Conservation (phyloP, 106 monocot genomes). For the Posidonia australis region DNA sequence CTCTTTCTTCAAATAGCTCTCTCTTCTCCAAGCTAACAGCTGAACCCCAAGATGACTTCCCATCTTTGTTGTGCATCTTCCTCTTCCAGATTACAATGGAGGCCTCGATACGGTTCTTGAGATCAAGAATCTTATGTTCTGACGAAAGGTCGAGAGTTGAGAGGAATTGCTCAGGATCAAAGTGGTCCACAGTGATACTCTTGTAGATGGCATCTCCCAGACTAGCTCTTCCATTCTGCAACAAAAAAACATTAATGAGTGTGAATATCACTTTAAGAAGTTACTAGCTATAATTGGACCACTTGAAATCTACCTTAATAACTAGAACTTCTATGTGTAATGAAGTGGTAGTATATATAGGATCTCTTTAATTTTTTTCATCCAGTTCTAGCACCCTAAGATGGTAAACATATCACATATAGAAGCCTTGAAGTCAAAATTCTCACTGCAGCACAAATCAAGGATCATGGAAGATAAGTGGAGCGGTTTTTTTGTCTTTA, state of each 20-base stretch:
- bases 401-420: no score
- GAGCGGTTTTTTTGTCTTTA: no score
- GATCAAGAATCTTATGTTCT: conserved; percentile 25
- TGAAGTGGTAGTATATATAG: no score
- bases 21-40: conserved; percentile 77
- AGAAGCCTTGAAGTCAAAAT: neutral
- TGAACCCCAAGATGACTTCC: conserved; percentile 79
- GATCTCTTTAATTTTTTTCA: no score
- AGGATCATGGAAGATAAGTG: no score
- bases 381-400: no score
- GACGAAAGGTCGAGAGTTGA: conserved; percentile 50
- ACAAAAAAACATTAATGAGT: neutral
- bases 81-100: conserved; percentile 20
- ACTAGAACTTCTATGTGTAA: no score
- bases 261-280: no score
- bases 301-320: no score
- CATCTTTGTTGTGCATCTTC: conserved; percentile 50
- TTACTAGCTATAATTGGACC: no score
- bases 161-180: conserved; percentile 11
- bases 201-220: conserved; percentile 15
- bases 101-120: conserved; percentile 20
- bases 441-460: neutral
- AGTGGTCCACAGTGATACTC: conserved; percentile 9
- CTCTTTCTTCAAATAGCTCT: conserved; percentile 90
- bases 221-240: conserved; percentile 14